Base-by-base conservation (phyloP, 139 green algal species). In the Haematococcus sp. region DNA sequence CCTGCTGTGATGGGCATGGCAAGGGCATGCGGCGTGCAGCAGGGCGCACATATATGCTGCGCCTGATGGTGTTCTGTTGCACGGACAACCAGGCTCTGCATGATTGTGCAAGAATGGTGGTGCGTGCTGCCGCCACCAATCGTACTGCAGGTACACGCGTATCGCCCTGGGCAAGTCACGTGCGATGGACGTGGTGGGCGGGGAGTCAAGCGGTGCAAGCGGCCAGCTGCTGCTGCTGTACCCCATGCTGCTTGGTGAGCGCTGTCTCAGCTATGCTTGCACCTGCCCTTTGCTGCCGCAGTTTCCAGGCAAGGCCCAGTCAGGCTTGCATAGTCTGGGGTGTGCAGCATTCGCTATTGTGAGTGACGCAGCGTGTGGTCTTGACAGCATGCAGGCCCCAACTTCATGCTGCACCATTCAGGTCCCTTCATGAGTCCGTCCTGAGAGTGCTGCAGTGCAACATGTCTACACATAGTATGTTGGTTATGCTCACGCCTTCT, bases 71-170 rank as follows among this genome's bases (percentile, higher is more conserved):
- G n/a, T n/a, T n/a, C n/a, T n/a, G n/a, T n/a, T n/a, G n/a, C n/a
- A n/a, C n/a, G n/a, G n/a, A n/a, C n/a, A n/a, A n/a, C n/a, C n/a
- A n/a, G n/a, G n/a, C n/a, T n/a, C n/a, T n/a, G n/a, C n/a, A n/a
- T n/a, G n/a, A n/a, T n/a, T n/a, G n/a, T n/a, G n/a, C n/a, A n/a
- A n/a, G n/a, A n/a, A n/a, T n/a, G n/a, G n/a, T n/a, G n/a, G n/a
- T n/a, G n/a, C 40, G 40, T 49, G 40, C 40, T 49, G 40, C 11
- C 40, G 7, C 7, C 40, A 49, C 40, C 40, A 11, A 49, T 44
- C 85, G 56, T 81, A 91, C 76, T 86, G 92, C 46, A 94, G 97
- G 92, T 98, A 98, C 85, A 97, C 91, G 1, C 89, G 93, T 56
- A 96, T 98, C 55, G 94, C 94, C 9, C 83, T 98, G 35, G 94